Percentiles rank a stretch among this genome's conserved stretches.
Conservation (phyloP, 805 yeast species). For the Yarrowia osloensis region DNA sequence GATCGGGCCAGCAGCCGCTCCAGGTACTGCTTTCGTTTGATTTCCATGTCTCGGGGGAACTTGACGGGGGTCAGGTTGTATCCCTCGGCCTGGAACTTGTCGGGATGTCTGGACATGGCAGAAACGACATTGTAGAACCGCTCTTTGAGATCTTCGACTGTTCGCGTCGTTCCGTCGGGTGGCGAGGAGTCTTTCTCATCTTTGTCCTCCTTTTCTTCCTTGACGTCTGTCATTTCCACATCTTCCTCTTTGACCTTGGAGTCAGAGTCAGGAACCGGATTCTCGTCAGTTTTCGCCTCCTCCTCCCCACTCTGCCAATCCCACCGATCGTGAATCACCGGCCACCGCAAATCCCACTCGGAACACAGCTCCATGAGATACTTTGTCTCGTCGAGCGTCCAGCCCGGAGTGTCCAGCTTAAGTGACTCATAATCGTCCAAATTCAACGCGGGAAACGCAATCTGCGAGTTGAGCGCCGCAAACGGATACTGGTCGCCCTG, state of each 20-base stretch:
- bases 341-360: slow-evolving; percentile 67
- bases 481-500: slow-evolving; percentile 57
- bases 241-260: not conserved
- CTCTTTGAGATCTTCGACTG: slow-evolving; percentile 79
- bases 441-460: slow-evolving; percentile 70
- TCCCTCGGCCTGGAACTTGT: slow-evolving; percentile 40
- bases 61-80: slow-evolving; percentile 47
- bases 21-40: slow-evolving; percentile 77
- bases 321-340: slow-evolving; percentile 64
- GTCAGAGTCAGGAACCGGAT: too few species aligned
- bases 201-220: slow-evolving; percentile 16
- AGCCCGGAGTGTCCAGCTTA: slow-evolving; percentile 45
- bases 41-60: slow-evolving; percentile 70
- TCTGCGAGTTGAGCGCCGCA: slow-evolving; percentile 68
- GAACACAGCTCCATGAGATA: slow-evolving; percentile 67
- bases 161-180: slow-evolving; percentile 43
- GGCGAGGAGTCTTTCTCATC: not conserved
- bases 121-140: slow-evolving; percentile 73
- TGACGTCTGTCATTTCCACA: not conserved
- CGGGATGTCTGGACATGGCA: slow-evolving; percentile 51
- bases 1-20: slow-evolving; percentile 75
- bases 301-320: slow-evolving; percentile 38
- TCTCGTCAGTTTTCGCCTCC: too few species aligned
- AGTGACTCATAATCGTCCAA: slow-evolving; percentile 59
- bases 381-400: slow-evolving; percentile 78